Evolutionary conservation across 129 eudicot genomes (phyloP), one percentile per base, ranked within the genome.

Genomic region (Flaveria linearis): DNA sequence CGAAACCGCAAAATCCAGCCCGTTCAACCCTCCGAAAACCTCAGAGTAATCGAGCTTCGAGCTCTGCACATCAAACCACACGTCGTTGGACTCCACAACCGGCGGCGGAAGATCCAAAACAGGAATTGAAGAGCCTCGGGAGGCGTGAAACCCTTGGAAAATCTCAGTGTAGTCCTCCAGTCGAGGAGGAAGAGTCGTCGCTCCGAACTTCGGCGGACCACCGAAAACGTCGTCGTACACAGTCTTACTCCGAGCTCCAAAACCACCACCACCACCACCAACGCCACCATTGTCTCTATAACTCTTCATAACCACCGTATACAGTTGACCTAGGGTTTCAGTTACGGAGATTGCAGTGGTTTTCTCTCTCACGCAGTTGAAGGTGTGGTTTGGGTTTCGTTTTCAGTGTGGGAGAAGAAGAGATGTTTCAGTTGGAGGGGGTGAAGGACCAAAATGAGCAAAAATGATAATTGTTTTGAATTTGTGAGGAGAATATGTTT

Each of bases 141-240:
- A 84, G 20, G 91, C 77, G 82, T 90, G 97, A 83, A 94, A 94
- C 33, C 91, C 86, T 33, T 92, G 91, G 57, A 95, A 91, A 60
- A 95, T 91, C 88, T 95, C 97, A 10, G 82, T 71, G 76, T 95
- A 95, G 82, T 95, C 99, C 70, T 95, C 91, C 1, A 83, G 69
- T 10, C 97, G 90, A 20, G 99, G 99, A 43, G 97, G 88, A 56
- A 95, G 82, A 5, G 94, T 72, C 9, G 92, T 85, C 18, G 78
- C 81, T 36, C 90, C 91, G 45, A 82, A 84, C 85, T 86, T 89
- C 9, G 92, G 97, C 11, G 89, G 86, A 33, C 89, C 96, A 5
- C 91, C 89, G 72, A 94, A 94, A 15, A 94, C 97, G 79, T 89
- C 99, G 82, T 94, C 96, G 91, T 94, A 94, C 0, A 85, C 82